Conservation (phyloP, 352 stramenopile species). For the Phytophthora palmivora region DNA sequence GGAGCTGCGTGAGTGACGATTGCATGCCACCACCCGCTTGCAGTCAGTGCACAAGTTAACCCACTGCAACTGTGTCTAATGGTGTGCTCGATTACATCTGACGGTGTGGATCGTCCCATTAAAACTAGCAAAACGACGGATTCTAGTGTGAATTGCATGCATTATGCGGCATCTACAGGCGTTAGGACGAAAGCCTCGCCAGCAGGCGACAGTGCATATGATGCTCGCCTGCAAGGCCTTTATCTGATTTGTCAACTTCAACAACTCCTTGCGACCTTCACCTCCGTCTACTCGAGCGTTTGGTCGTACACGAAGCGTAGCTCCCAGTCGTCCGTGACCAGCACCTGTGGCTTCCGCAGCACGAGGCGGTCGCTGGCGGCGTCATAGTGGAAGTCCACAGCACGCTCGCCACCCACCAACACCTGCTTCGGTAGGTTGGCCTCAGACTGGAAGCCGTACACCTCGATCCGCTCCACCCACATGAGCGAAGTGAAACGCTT, state of each 20-base stretch:
- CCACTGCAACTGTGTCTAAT: neutral
- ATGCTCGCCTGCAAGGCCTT: slow-evolving; percentile 12
- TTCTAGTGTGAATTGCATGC: neutral
- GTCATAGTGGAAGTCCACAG: slow-evolving; percentile 78
- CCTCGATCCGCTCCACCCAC: slow-evolving; percentile 88
- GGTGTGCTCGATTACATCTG: too few relatives aligned
- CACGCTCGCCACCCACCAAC: slow-evolving; percentile 44
- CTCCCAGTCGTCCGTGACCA: slow-evolving; percentile 75
- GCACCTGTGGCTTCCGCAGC: slow-evolving; percentile 85
- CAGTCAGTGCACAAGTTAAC: slow-evolving; percentile 1
- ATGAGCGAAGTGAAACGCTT: slow-evolving; percentile 57
- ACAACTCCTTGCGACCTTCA: slow-evolving; percentile 10
- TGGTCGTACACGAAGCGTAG: slow-evolving; percentile 63
- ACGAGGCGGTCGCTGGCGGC: slow-evolving; percentile 64
- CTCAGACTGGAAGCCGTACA: slow-evolving; percentile 65
- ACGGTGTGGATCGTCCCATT: too few relatives aligned
- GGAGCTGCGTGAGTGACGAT: neutral
- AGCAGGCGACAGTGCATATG: slow-evolving; percentile 12
- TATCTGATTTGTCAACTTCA: slow-evolving; percentile 31
- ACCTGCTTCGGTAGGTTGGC: slow-evolving; percentile 54
- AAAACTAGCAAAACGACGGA: too few relatives aligned
- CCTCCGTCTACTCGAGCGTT: slow-evolving; percentile 32
- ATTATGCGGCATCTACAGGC: neutral
- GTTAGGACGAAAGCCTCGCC: neutral
- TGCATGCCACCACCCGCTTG: neutral